A percentile compares a stretch with the other conserved stretches of the same genome.
Conservation (phyloP, 495 filamentous ascomycete genomes). For the Acidiella bohemica region DNA sequence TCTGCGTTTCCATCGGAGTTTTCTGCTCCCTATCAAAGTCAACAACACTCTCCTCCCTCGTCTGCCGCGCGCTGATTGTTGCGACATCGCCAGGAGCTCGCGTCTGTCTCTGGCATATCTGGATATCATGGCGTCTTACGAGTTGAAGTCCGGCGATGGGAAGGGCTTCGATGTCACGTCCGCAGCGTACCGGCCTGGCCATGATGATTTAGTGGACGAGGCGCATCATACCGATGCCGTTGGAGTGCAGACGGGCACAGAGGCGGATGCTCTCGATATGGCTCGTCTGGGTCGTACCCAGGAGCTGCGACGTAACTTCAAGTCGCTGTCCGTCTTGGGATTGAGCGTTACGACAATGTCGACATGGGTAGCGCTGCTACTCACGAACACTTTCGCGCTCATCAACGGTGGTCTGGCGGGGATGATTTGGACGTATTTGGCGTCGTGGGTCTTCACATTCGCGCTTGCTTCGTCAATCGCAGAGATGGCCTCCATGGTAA, state of each 20-base stretch:
- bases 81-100: too few species aligned
- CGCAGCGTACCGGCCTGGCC: not conserved
- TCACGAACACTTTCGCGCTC: constrained; percentile 5
- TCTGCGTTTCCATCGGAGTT: too few species aligned
- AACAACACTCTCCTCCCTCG: too few species aligned
- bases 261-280: constrained; percentile 7
- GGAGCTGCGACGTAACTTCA: constrained; percentile 8
- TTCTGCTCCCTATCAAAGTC: too few species aligned
- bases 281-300: constrained; percentile 4
- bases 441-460: constrained; percentile 4
- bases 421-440: constrained; percentile 14
- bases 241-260: not conserved
- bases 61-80: too few species aligned
- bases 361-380: not conserved
- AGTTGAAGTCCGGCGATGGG: not conserved
- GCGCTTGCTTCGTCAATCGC: constrained; percentile 4
- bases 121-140: not conserved
- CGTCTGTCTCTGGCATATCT: too few species aligned
- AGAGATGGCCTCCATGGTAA: constrained; percentile 20
- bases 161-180: not conserved
- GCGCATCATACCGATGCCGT: not conserved
- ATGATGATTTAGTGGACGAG: not conserved
- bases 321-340: not conserved
- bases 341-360: constrained; percentile 1
- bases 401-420: constrained; percentile 20